phyloP scores from a whole-genome alignment of 805 yeast species.

The Debaryomyces hansenii region DNA sequence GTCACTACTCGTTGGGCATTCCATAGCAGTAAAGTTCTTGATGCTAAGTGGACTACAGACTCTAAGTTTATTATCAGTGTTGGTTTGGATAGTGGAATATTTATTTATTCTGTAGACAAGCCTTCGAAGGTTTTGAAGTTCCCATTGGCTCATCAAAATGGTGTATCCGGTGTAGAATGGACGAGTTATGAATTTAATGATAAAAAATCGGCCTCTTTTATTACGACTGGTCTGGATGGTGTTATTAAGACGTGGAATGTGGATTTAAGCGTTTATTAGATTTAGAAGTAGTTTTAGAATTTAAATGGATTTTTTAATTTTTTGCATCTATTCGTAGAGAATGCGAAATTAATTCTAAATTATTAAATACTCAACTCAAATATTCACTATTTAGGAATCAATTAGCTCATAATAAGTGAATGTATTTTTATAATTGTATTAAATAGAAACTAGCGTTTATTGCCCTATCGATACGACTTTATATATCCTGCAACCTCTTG shows the following conservation, averaged over 20 bases:
- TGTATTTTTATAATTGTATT: too few relatives aligned
- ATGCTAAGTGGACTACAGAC: slow-evolving; percentile 77
- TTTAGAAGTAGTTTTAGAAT: background rate
- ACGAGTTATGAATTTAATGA: slow-evolving; percentile 28
- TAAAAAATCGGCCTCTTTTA: slow-evolving; percentile 37
- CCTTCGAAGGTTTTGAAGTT: slow-evolving; percentile 77
- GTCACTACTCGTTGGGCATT: slow-evolving; percentile 93
- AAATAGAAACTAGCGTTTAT: too few relatives aligned
- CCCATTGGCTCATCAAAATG: slow-evolving; percentile 84
- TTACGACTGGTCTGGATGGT: slow-evolving; percentile 81
- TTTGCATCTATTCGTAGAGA: too few relatives aligned
- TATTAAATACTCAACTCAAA: too few relatives aligned
- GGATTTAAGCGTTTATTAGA: slow-evolving; percentile 8
- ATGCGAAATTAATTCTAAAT: too few relatives aligned
- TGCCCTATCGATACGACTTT: too few relatives aligned
- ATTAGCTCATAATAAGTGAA: too few relatives aligned
- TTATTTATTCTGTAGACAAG: slow-evolving; percentile 72
- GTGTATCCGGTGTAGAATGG: slow-evolving; percentile 80
- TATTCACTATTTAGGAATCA: too few relatives aligned
- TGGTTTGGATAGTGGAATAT: slow-evolving; percentile 80
- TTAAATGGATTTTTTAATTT: background rate
- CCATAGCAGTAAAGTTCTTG: slow-evolving; percentile 80
- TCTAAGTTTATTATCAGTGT: slow-evolving; percentile 74
- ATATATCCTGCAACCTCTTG: too few relatives aligned
- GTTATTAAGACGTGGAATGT: slow-evolving; percentile 73